phyloP scores from a whole-genome alignment of 441 rosid genomes.

The Lepidium campestre region DNA sequence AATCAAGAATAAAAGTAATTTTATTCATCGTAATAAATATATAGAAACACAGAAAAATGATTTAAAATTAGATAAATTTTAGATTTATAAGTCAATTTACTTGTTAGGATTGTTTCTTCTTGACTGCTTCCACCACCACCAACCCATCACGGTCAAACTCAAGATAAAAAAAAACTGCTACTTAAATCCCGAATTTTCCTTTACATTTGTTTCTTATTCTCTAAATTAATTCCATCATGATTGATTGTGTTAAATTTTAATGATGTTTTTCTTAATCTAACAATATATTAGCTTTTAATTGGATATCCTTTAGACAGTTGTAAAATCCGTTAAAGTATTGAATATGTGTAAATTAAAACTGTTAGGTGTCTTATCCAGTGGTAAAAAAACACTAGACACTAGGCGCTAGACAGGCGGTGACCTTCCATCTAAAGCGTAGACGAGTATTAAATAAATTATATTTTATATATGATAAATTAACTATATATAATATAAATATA shows the following conservation, averaged over 20 bases:
- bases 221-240: too few relatives aligned
- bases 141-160: not conserved
- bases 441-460: too few relatives aligned
- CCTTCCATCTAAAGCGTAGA: too few relatives aligned
- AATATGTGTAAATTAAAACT: not conserved
- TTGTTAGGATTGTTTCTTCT: not conserved
- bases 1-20: not conserved
- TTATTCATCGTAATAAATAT: not conserved
- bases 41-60: not conserved
- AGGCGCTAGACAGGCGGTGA: too few relatives aligned
- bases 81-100: not conserved
- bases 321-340: not conserved
- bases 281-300: not conserved
- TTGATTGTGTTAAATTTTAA: not conserved
- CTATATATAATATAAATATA: too few relatives aligned
- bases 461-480: too few relatives aligned
- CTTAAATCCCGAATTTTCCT: too few relatives aligned
- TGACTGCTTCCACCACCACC: not conserved
- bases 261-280: not conserved
- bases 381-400: too few relatives aligned
- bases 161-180: not conserved
- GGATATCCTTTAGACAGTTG: not conserved
- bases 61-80: not conserved
- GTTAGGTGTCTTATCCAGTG: not conserved
- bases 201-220: too few relatives aligned